Evolutionary conservation across 2,329 filamentous ascomycete genomes (phyloP), one percentile per base, ranked within the genome.

Genomic region (Trichoderma afroharzianum): DNA sequence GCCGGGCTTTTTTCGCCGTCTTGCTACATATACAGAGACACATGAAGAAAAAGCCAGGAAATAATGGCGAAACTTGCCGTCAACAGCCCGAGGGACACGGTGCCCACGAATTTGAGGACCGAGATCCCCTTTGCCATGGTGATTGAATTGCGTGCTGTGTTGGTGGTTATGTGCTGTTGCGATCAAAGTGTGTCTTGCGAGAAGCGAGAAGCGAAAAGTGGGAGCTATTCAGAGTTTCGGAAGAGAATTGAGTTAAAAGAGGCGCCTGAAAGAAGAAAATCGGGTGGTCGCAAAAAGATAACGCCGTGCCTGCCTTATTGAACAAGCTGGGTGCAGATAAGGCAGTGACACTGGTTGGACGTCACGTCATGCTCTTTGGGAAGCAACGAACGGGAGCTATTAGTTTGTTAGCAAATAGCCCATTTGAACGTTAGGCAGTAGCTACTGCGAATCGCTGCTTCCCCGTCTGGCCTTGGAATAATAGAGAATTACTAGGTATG

Each of bases 51-150:
- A 9, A 14, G n/a, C 50, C 12, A 50, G 36, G 1, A 43, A 8
- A 8, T 18, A 6, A n/a, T 21, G 47, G 30, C 6, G 32, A 28
- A 85, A 85, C 92, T 78, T 88, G 97, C 94, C 72, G 94, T 97
- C 81, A 97, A 84, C 71, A 98, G 87, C 74, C 95, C 95, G 71
- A 98, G 87, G 77, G 92, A 95, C 75, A 97, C 89, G 66, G 94
- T 97, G 78, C 95, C 95, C 76, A 98, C 92, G 81, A 98, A 97
- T 85, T 98, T 98, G 84, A 93, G 90, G 81, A 92, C 84, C 70
- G 93, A 91, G 78, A 97, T 86, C 78, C 90, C 89, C 77, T 87
- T 90, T 77, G 88, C 89, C 76, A 89, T 86, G 88, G 94, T 92
- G 81, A 79, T 76, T 43, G 73, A 71, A 72, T 39, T 24, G 21